phyloP scores from a whole-genome alignment of 495 filamentous ascomycete species.

The Penicillium lividum region DNA sequence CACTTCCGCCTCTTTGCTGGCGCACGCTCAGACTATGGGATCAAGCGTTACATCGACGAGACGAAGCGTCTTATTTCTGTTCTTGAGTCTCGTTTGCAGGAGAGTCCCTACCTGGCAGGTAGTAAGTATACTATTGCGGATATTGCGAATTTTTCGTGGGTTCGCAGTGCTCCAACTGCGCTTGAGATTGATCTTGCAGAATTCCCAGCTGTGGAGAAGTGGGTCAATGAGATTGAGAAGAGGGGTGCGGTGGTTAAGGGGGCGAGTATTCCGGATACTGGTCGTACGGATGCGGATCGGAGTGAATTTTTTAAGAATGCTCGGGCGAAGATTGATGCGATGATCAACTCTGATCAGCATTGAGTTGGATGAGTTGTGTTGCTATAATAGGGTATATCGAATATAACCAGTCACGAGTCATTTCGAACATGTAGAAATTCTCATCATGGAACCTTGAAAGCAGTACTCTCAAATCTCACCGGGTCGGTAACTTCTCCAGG shows the following conservation, averaged over 20 bases:
- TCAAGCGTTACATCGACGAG: conserved; percentile 42
- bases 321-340: conserved; percentile 32
- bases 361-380: neutral
- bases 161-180: conserved; percentile 20
- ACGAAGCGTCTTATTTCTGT: conserved; percentile 42
- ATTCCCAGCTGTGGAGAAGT: conserved; percentile 38
- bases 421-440: neutral
- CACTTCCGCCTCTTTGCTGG: conserved; percentile 42
- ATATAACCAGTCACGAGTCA: neutral
- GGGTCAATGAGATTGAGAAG: conserved; percentile 31
- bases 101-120: conserved; percentile 44
- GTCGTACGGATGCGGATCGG: conserved; percentile 13
- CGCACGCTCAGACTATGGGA: conserved; percentile 42
- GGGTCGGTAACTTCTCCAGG: conserved; percentile 45
- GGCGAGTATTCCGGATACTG: conserved; percentile 22
- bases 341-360: conserved; percentile 33
- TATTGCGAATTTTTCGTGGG: conserved; percentile 42
- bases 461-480: conserved; percentile 24
- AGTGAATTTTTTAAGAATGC: conserved; percentile 22
- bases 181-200: conserved; percentile 37
- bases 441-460: neutral
- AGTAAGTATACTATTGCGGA: conserved; percentile 46
- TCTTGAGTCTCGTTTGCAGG: conserved; percentile 43
- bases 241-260: conserved; percentile 38
- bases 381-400: neutral